A percentile compares a stretch with the other conserved stretches of the same genome.
phyloP scores from a whole-genome alignment of 2,329 filamentous ascomycete species.

The Apiospora marii region DNA sequence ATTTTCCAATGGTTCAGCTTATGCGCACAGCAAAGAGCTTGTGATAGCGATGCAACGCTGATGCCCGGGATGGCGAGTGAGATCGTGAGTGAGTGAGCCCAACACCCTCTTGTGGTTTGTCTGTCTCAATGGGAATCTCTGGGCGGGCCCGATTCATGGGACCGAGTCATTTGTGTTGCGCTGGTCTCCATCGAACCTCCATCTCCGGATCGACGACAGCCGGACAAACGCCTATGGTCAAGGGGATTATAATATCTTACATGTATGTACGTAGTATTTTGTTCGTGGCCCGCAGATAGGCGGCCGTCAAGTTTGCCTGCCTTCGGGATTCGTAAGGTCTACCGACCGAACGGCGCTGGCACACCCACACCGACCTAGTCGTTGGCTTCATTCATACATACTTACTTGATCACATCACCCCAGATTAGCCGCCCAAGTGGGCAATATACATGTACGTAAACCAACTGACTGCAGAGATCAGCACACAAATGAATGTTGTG shows the following conservation, averaged over 20 bases:
- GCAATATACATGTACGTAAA: slow-evolving; percentile 3
- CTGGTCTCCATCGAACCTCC: neutral
- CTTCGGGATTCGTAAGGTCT: neutral
- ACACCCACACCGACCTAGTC: neutral
- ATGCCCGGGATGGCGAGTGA: neutral
- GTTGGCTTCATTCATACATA: neutral
- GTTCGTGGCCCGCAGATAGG: neutral
- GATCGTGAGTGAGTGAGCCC: neutral
- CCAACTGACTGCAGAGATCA: neutral
- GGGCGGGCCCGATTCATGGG: slow-evolving; percentile 12
- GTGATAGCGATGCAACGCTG: slow-evolving; percentile 5
- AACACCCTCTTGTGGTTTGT: neutral
- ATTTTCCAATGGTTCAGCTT: slow-evolving; percentile 10
- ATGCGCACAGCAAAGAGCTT: slow-evolving; percentile 6
- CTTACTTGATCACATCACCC: neutral
- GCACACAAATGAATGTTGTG: neutral
- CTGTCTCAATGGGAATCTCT: neutral
- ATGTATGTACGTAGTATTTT: neutral
- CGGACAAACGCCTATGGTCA: neutral
- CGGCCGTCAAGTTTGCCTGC: neutral
- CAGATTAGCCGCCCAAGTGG: slow-evolving; percentile 16
- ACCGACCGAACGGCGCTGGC: neutral
- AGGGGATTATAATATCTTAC: neutral
- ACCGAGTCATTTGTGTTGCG: neutral
- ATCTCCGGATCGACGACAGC: neutral